These are phyloP conservation scores for Globisporangium polare DNA, from an alignment of 352 stramenopile species.

Conservation along the genomic window DNA sequence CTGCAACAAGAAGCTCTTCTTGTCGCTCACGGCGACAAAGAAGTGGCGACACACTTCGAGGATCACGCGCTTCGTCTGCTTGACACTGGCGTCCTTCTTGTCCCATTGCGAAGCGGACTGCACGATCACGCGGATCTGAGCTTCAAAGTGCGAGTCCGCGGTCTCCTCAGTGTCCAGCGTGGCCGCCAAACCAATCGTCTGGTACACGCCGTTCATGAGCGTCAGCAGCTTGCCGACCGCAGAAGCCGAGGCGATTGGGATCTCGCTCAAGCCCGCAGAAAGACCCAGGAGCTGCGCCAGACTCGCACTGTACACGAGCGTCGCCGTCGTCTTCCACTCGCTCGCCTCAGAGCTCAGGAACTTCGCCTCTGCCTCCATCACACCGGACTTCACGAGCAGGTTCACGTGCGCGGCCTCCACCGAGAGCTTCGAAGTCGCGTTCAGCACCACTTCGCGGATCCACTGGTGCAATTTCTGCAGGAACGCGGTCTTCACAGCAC, in stretches of 20 bases:
- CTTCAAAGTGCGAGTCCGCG: slow-evolving; percentile 41
- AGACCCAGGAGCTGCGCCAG: slow-evolving; percentile 31
- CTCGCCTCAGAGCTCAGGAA: slow-evolving; percentile 5
- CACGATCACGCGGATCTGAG: slow-evolving; percentile 41
- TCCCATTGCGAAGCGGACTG: slow-evolving; percentile 29
- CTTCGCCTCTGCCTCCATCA: slow-evolving; percentile 16
- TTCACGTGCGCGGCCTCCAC: slow-evolving; percentile 34
- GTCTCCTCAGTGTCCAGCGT: slow-evolving; percentile 13
- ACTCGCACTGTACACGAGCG: slow-evolving; percentile 29
- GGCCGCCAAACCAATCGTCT: slow-evolving; percentile 24
- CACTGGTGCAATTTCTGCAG: slow-evolving; percentile 31
- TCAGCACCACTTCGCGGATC: slow-evolving; percentile 30
- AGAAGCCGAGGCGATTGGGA: background rate
- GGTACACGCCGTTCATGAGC: slow-evolving; percentile 42
- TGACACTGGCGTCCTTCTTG: slow-evolving; percentile 13
- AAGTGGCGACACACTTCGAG: slow-evolving; percentile 47
- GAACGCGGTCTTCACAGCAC: slow-evolving; percentile 29
- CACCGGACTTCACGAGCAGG: slow-evolving; percentile 20
- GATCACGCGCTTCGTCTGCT: slow-evolving; percentile 25
- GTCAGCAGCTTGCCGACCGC: slow-evolving; percentile 31
- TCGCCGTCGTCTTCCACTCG: slow-evolving; percentile 33
- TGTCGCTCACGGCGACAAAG: slow-evolving; percentile 45
- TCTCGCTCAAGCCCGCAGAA: background rate
- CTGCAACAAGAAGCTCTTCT: slow-evolving; percentile 64
- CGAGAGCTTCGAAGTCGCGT: slow-evolving; percentile 24